These are phyloP conservation scores for Castanea crenata DNA, from an alignment of 306 rosid species.

Conservation along the genomic window DNA sequence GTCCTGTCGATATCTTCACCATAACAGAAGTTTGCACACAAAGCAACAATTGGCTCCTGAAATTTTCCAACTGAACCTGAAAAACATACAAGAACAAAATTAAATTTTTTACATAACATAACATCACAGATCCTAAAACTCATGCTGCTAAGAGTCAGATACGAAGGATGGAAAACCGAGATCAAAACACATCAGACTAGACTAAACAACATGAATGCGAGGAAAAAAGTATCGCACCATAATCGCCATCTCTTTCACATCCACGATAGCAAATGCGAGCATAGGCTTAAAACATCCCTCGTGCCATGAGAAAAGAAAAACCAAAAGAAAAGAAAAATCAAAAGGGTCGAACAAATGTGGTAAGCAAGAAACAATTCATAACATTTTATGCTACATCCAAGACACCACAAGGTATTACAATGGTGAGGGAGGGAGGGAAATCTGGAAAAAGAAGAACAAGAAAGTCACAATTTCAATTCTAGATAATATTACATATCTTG, in stretches of 20 bases:
- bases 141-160: neutral
- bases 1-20: neutral
- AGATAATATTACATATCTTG: neutral
- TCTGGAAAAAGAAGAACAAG: neutral
- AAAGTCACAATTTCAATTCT: neutral
- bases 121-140: neutral
- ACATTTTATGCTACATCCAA: conserved; percentile 21
- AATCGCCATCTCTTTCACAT: conserved; percentile 24
- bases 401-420: neutral
- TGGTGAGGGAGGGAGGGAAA: neutral
- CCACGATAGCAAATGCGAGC: conserved; percentile 35
- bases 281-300: conserved; percentile 46
- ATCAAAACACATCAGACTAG: conserved; percentile 13
- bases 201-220: conserved; percentile 17
- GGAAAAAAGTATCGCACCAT: conserved; percentile 32
- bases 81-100: neutral
- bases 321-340: conserved; percentile 36
- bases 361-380: conserved; percentile 18
- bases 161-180: neutral
- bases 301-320: conserved; percentile 31
- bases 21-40: neutral
- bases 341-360: conserved; percentile 23
- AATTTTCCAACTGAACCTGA: conserved; percentile 23
- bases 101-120: neutral
- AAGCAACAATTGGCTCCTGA: conserved; percentile 13